Evolutionary conservation across 169 alveolate genomes (phyloP).

Genomic region (Miamiensis avidus): DNA sequence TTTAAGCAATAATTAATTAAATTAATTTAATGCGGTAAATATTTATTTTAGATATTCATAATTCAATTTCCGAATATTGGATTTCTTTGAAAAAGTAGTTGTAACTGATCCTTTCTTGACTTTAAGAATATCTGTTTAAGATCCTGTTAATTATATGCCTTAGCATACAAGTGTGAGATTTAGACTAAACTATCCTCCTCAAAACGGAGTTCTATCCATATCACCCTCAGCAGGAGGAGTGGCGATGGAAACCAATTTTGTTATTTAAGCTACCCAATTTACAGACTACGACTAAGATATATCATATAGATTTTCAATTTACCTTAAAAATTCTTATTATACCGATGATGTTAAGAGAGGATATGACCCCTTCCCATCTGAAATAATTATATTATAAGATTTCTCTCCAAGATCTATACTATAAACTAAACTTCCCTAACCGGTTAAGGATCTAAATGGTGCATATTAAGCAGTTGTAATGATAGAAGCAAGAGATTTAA

Average conservation of each 20-base stretch:
- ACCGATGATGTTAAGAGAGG: background rate
- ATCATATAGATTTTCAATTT: background rate
- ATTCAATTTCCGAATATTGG: background rate
- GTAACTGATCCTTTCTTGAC: background rate
- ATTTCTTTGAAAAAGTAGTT: background rate
- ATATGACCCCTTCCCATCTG: background rate
- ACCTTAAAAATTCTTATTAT: no score
- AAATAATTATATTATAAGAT: background rate
- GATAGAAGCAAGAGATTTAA: background rate
- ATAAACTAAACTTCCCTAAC: background rate
- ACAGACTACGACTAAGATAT: background rate
- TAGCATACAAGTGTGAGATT: background rate
- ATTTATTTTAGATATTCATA: background rate
- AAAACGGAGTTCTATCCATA: background rate
- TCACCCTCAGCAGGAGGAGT: background rate
- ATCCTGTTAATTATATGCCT: background rate
- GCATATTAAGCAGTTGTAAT: background rate
- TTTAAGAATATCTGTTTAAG: background rate
- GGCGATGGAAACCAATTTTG: background rate
- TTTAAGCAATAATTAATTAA: no score
- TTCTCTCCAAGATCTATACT: background rate
- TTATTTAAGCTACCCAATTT: background rate
- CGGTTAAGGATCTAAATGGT: background rate
- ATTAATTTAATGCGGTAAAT: no score
- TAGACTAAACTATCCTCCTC: background rate